Percentiles rank a stretch among this genome's conserved stretches.
Evolutionary conservation across 1,284 basidiomycete genomes (phyloP).

Genomic region (Ganoderma lingzhi): DNA sequence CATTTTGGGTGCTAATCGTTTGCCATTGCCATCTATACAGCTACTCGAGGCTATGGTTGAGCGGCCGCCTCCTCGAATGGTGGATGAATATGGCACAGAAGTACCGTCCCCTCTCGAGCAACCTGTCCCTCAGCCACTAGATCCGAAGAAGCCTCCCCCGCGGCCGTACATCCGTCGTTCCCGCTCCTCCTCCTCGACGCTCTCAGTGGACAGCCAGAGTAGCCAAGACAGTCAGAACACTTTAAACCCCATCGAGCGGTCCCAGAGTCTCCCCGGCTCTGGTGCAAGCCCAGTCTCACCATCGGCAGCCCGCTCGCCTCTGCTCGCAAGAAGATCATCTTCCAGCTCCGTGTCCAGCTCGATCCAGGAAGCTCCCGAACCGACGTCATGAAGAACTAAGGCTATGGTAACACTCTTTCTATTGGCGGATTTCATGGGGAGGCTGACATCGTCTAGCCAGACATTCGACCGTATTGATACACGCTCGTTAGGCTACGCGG

Average conservation of each 20-base stretch:
- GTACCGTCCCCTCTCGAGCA: slow-evolving; percentile 25
- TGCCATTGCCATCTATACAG: slow-evolving; percentile 38
- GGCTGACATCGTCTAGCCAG: background rate
- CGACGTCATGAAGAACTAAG: slow-evolving; percentile 14
- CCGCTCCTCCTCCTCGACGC: slow-evolving; percentile 57
- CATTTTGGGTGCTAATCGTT: slow-evolving; percentile 15
- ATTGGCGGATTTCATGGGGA: background rate
- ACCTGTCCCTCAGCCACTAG: slow-evolving; percentile 27
- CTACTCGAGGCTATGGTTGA: slow-evolving; percentile 70
- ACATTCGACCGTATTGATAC: slow-evolving; percentile 8
- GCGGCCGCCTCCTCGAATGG: slow-evolving; percentile 65
- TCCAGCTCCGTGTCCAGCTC: slow-evolving; percentile 29
- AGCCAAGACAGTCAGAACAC: slow-evolving; percentile 29
- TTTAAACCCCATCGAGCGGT: slow-evolving; percentile 24
- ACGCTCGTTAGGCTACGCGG: background rate
- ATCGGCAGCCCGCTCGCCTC: slow-evolving; percentile 23
- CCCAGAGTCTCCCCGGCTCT: slow-evolving; percentile 27
- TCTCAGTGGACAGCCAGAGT: slow-evolving; percentile 32
- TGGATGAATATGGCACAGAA: slow-evolving; percentile 60
- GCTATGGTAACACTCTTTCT: slow-evolving; percentile 5
- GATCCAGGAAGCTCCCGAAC: slow-evolving; percentile 27
- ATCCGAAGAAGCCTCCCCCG: slow-evolving; percentile 52
- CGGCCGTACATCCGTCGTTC: slow-evolving; percentile 65
- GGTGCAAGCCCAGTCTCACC: slow-evolving; percentile 29
- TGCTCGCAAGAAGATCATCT: slow-evolving; percentile 33